These are phyloP conservation scores for Zoysia japonica DNA, from an alignment of 176 grass and related monocot species.

Conservation along the genomic window DNA sequence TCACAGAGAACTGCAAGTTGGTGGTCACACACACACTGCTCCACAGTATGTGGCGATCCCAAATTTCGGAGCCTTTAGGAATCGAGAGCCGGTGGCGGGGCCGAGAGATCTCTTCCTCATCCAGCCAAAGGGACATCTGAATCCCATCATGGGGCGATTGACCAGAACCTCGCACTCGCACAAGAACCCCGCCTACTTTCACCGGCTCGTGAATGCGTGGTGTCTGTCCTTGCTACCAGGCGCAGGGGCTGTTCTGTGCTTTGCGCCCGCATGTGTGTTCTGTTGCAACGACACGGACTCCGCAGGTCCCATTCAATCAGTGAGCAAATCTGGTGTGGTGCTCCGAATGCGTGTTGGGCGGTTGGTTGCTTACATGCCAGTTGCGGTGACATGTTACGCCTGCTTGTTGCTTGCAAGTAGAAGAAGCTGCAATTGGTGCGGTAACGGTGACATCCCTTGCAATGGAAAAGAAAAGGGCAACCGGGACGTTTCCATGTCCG, in stretches of 20 bases:
- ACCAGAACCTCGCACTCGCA: neutral
- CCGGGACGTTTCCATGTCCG: neutral
- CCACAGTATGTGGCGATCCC: neutral
- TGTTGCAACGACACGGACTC: no score
- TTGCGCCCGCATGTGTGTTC: no score
- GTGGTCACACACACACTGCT: neutral
- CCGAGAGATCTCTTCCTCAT: neutral
- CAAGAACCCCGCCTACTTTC: conserved; percentile 17
- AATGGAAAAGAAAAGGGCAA: conserved; percentile 26
- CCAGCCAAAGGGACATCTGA: conserved; percentile 27
- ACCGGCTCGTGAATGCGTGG: conserved; percentile 34
- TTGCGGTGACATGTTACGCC: no score
- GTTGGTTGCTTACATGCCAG: no score
- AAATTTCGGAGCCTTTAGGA: neutral
- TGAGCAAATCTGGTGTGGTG: no score
- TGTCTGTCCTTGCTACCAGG: conserved; percentile 11
- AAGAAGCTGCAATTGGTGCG: neutral
- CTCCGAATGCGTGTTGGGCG: no score
- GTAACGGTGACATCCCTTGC: neutral
- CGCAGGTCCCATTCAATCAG: no score
- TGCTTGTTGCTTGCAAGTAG: neutral
- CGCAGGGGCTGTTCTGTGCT: no score
- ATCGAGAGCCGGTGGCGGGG: conserved; percentile 21
- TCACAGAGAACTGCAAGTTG: neutral
- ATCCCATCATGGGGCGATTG: conserved; percentile 41